A percentile compares a stretch with the other conserved stretches of the same genome.
These are phyloP conservation scores for Chytriomyces hyalinus DNA, from an alignment of 192 early-diverging fungal genomes.

Conservation along the genomic window DNA sequence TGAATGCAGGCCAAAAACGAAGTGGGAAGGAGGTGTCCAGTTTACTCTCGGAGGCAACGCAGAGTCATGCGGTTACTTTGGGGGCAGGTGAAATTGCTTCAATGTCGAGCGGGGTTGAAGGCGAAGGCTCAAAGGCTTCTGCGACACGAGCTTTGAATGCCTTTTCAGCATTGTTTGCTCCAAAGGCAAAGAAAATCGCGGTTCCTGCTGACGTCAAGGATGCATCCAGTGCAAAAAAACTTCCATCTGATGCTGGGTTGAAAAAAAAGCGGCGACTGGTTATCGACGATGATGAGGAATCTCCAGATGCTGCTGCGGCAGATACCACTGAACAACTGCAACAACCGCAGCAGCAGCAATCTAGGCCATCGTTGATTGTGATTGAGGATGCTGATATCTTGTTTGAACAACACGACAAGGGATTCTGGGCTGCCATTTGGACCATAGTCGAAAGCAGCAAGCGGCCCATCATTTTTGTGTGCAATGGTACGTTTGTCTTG, in stretches of 20 bases:
- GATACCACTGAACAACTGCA: neutral
- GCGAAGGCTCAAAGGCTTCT: neutral
- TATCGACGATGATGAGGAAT: conserved; percentile 11
- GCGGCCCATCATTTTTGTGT: conserved; percentile 83
- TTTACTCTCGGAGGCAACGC: conserved; percentile 71
- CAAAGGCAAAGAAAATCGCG: neutral
- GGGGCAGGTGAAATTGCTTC: conserved; percentile 4
- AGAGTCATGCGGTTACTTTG: conserved; percentile 70
- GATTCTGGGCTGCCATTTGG: conserved; percentile 75
- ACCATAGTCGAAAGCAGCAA: conserved; percentile 72
- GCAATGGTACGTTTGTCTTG: conserved; percentile 50
- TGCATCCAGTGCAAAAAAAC: neutral
- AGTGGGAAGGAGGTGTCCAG: conserved; percentile 73
- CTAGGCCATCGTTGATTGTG: conserved; percentile 72
- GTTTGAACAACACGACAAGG: conserved; percentile 76
- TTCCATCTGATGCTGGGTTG: neutral
- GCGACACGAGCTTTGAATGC: neutral
- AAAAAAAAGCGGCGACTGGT: conserved; percentile 28
- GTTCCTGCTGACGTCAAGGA: neutral
- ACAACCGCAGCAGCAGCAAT: neutral
- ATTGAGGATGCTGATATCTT: conserved; percentile 84
- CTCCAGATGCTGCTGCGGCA: conserved; percentile 2
- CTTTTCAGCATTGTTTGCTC: neutral
- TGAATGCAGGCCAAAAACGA: conserved; percentile 69
- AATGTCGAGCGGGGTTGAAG: too few relatives aligned